Evolutionary conservation across 371 early-diverging fungal genomes (phyloP), one percentile per base, ranked within the genome.

Genomic region (Mortierella sp.): DNA sequence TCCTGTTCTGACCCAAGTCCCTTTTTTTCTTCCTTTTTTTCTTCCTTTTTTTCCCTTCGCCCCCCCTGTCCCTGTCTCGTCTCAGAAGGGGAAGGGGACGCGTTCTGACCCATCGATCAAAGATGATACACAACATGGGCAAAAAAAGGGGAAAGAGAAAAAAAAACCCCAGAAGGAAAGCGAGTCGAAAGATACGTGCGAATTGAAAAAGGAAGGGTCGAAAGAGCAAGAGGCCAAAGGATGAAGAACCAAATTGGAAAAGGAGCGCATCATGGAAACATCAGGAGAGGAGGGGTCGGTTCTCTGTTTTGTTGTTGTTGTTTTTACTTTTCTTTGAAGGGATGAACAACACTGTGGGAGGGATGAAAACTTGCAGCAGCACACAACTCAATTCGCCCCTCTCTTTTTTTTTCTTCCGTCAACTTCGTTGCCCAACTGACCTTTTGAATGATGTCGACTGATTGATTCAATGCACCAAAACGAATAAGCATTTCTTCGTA

Each of bases 251-350:
- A 38, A 65, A 65, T 65, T 5, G 68, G 38, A 65, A 38, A 65
- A 38, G 68, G 42, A 34, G 38, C 24, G 68, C 68, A 38, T 65
- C 68, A 38, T 65, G 68, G 68, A 65, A 65, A 65, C 68, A 65
- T 65, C 68, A 65, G 68, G 34, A 34, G 34, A 21, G 42, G 19
- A 38, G 68, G 34, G 68, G 68, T 65, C 21, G 68, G 38, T 65
- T 38, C 68, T 65, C 21, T 38, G 34, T 9, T 60, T 60, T 48
- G 14, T 34, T 60, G 28, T 31, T 26, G 4, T 31, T 31, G n/a
- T 9, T 63, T 31, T 63, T 31, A 19, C 5, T 63, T 24, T 19
- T 19, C 34, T 8, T 65, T 19, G 63, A 63, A 34, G 68, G 8
- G 42, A 38, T 38, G 42, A 38, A 19, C 7, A 10, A 21, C 24